Base-by-base conservation (phyloP, 2,329 filamentous ascomycete genomes). In the Proliferodiscus dingleyae region DNA sequence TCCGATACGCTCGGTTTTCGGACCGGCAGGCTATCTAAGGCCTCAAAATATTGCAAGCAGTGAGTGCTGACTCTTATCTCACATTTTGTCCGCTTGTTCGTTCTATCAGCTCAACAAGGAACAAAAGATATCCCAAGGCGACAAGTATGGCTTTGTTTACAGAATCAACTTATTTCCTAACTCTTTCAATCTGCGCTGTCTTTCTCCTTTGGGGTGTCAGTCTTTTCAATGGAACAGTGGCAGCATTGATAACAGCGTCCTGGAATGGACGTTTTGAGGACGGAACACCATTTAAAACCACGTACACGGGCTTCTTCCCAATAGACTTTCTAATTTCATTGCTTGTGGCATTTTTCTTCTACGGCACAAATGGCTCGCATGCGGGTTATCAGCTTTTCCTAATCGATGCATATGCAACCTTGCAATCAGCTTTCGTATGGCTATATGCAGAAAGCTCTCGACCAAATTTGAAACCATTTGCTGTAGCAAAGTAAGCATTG, bases 391-490 rank as follows among this genome's bases (percentile, higher is more conserved):
- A 55, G 23, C 48, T 61, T 18, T 46, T 58, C 24, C 49, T 60
- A 13, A 41, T 62, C n/a, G 57, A 61, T 43, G 54, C 47, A 4
- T 62, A 61, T 41, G 46, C 53, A 4, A 54, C 47, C 11, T 50
- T 62, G 5, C 55, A 61, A 39, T 46, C 53, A 4, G 57, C 50
- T 5, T 60, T 57, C 36, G 49, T 62, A 13, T 62, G 60, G 60
- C 41, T 62, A 9, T 61, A 60, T 41, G 46, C 50, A 8, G 60
- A 62, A 41, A 50, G 45, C 29, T 40, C 46, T 19, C 47, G 59
- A 11, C 45, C 51, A n/a, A 49, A 51, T 13, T 46, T 21, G 29
- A 60, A 61, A 33, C 54, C 56, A 6, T 54, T 41, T 46, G 40
- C 46, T 41, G 47, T 61, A 38, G 32, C 46, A 32, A 53, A 44